Evolutionary conservation across 2,329 filamentous ascomycete species (phyloP).

Genomic region (Mariannaea elegans): DNA sequence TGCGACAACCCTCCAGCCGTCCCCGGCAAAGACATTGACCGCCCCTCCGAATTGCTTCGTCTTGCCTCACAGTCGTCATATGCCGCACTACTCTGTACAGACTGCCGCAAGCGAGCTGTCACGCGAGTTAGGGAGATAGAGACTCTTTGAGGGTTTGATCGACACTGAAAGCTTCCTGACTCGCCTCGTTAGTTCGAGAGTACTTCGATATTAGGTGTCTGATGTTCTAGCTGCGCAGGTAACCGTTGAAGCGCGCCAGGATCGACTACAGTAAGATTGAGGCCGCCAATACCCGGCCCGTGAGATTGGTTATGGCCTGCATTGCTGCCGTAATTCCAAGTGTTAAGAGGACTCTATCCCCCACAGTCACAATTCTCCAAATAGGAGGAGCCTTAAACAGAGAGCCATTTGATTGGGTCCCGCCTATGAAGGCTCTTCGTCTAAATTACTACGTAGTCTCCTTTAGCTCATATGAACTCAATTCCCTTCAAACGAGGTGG

Average conservation of each 20-base stretch:
- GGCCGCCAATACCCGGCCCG: too few species aligned
- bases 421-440: conserved; percentile 2
- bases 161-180: conserved; percentile 15
- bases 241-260: too few species aligned
- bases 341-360: too few species aligned
- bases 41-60: conserved; percentile 15
- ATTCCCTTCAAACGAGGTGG: background rate
- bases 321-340: too few species aligned
- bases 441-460: too few species aligned
- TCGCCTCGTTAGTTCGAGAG: background rate
- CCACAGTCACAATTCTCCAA: too few species aligned
- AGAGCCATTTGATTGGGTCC: background rate
- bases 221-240: too few species aligned
- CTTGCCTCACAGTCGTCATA: background rate
- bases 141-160: conserved; percentile 12
- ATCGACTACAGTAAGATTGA: too few species aligned
- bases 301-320: too few species aligned
- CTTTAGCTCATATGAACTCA: background rate
- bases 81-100: background rate
- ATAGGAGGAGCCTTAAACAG: too few species aligned
- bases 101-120: conserved; percentile 18
- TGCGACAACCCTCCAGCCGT: background rate
- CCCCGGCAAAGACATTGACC: conserved; percentile 17
- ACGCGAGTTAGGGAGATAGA: background rate
- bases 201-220: too few species aligned